These are phyloP conservation scores for Rhizophagus clarus DNA, from an alignment of 192 early-diverging fungal genomes.

Conservation along the genomic window DNA sequence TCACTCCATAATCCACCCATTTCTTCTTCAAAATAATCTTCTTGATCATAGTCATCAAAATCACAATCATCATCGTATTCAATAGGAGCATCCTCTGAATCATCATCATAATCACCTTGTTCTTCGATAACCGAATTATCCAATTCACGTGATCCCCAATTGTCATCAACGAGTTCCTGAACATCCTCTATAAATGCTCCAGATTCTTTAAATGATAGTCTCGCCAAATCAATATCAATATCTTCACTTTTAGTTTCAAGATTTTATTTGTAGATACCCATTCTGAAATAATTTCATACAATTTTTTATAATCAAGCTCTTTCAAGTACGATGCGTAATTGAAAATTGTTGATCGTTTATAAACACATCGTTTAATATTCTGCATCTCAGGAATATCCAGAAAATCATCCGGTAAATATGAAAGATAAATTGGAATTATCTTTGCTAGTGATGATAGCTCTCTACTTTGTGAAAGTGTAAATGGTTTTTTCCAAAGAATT, in stretches of 20 bases:
- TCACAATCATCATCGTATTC: constrained; percentile 15
- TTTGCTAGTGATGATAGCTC: background rate
- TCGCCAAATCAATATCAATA: background rate
- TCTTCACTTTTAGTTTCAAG: background rate
- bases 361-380: background rate
- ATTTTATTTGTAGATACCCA: background rate
- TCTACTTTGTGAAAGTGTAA: background rate
- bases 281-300: constrained; percentile 14
- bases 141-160: background rate
- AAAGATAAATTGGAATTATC: constrained; percentile 20
- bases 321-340: constrained; percentile 9
- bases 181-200: background rate
- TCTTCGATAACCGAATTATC: background rate
- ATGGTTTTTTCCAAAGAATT: constrained; percentile 28
- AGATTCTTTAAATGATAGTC: background rate
- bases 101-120: background rate
- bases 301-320: constrained; percentile 24
- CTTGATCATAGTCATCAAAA: constrained; percentile 3
- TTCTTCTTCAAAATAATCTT: background rate
- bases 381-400: background rate
- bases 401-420: background rate
- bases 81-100: background rate
- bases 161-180: background rate
- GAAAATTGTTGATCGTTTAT: background rate
- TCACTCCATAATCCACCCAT: background rate